Conservation (phyloP, 2,329 filamentous ascomycete genomes). For the Passalora sequoiae region DNA sequence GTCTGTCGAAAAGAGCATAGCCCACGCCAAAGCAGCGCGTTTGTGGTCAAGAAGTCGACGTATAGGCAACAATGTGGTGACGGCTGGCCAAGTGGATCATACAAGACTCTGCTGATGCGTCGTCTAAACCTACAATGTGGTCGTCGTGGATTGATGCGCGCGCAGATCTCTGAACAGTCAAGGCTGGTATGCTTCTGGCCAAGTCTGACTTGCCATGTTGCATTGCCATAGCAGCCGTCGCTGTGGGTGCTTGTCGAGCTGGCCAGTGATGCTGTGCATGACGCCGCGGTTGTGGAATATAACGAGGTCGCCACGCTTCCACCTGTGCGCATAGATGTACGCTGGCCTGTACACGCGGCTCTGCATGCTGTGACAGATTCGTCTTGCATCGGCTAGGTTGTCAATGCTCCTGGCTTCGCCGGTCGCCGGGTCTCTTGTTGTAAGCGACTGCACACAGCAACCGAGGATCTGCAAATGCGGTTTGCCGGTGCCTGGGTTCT, state of each 20-base stretch:
- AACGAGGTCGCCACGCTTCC: slow-evolving; percentile 32
- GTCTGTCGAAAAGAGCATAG: too few species aligned
- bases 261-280: slow-evolving; percentile 33
- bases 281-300: slow-evolving; percentile 35
- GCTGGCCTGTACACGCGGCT: slow-evolving; percentile 25
- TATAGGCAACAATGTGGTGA: too few species aligned
- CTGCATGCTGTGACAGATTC: slow-evolving; percentile 28
- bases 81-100: too few species aligned
- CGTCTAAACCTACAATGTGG: too few species aligned
- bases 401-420: slow-evolving; percentile 15
- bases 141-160: too few species aligned
- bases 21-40: too few species aligned
- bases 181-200: slow-evolving; percentile 4
- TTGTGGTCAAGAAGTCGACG: too few species aligned
- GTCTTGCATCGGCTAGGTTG: slow-evolving; percentile 22
- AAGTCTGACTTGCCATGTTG: slow-evolving; percentile 10
- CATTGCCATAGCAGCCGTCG: slow-evolving; percentile 32
- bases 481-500: slow-evolving; percentile 6
- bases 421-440: slow-evolving; percentile 20
- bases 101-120: too few species aligned
- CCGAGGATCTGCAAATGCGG: slow-evolving; percentile 28
- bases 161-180: too few species aligned
- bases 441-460: slow-evolving; percentile 23
- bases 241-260: slow-evolving; percentile 20
- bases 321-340: slow-evolving; percentile 34